These are phyloP conservation scores for Clavulina sp. DNA, from an alignment of 768 basidiomycete genomes.

Conservation along the genomic window DNA sequence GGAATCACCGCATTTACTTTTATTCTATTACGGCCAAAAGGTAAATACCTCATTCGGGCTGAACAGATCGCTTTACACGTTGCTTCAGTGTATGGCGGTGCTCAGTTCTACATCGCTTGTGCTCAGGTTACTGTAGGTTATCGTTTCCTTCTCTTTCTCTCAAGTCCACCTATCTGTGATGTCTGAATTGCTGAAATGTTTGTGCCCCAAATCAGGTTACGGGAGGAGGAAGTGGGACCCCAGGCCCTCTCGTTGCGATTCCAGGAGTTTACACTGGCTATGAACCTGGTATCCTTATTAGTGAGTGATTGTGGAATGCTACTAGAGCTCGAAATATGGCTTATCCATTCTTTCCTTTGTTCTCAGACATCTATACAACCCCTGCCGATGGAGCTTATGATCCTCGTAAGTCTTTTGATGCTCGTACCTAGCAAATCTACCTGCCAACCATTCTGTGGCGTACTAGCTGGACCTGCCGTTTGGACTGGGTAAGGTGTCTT, in stretches of 20 bases:
- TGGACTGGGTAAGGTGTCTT: no score
- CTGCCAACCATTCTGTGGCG: no score
- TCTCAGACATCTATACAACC: no score
- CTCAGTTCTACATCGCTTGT: no score
- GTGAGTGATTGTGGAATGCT: conserved; percentile 5
- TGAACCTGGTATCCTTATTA: conserved; percentile 14
- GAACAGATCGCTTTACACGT: conserved; percentile 14
- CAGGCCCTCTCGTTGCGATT: conserved; percentile 10
- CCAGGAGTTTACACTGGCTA: conserved; percentile 12
- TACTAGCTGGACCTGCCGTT: no score
- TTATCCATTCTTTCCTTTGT: no score
- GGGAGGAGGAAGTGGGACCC: conserved; percentile 11
- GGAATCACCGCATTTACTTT: background rate
- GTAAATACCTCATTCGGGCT: conserved; percentile 12
- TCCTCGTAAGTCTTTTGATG: no score
- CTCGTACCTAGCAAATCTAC: no score
- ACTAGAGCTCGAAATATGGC: no score
- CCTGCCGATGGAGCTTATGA: no score
- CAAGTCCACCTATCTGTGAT: conserved; percentile 6
- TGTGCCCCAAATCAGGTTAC: background rate
- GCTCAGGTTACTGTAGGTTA: conserved; percentile 3
- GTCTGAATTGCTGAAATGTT: conserved; percentile 11
- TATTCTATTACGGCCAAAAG: no score
- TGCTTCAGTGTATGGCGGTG: conserved; percentile 9
- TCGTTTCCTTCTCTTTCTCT: background rate